Base-by-base conservation (phyloP, 2,329 filamentous ascomycete species). In the Westerdykella ornata region DNA sequence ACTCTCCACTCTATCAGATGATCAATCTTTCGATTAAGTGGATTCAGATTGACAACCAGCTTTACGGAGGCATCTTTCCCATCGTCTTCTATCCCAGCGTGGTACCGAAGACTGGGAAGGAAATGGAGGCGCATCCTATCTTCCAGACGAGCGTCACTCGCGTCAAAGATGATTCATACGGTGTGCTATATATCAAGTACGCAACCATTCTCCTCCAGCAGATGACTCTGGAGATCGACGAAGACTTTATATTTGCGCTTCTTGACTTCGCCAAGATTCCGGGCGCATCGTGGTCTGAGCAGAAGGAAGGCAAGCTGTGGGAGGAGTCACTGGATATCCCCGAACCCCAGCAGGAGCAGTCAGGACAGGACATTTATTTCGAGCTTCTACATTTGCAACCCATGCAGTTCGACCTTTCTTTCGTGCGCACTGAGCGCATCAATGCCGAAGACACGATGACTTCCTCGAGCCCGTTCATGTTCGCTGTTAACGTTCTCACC, bases 31-130 rank as follows among this genome's bases (percentile, higher is more conserved):
- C 88, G 0, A 84, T 97, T 62, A 97, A 98, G 66, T 98, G 94
- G 94, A 92, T 98, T 19, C 92, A 98, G 67, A 86, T 98, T 54
- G 92, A 98, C 68, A 98, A 98, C 56, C 92, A 98, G 66, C 78
- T 98, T 12, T 98, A 98, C 58, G 94, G 94, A 19, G 92, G 94
- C 18, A 89, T 98, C 53, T 98, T 98, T 74, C 92, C 92, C 0
- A 94, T 98, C 69, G 81, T 98, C 20, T 74, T 98, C 43, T 98
- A 98, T 63, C 92, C 92, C 5, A 96, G 89, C 67, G 92, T 98
- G 8, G 92, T 98, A 13, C 90, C 92, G 0, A 97, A 97, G 75
- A 92, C 88, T 50, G 88, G 88, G 28, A 89, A 92, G 59, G 92
- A 98, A 66, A 92, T 95, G 62, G 92, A 97, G 50, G 84, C 89